These are phyloP conservation scores for Nigrospora sphaerica DNA, from an alignment of 2,329 filamentous ascomycete genomes.

Conservation along the genomic window DNA sequence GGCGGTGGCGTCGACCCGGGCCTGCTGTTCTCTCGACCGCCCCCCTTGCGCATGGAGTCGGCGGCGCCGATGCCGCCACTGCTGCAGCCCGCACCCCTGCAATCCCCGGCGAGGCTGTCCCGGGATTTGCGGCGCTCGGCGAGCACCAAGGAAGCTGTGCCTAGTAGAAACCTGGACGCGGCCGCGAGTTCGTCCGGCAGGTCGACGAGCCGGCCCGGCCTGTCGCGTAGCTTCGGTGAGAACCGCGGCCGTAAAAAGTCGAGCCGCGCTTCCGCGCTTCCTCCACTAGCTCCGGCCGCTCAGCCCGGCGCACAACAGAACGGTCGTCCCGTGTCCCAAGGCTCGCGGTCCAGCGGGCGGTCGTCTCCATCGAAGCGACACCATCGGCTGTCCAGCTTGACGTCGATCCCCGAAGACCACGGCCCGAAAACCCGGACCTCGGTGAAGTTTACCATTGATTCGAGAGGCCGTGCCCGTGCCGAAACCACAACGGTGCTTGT, in stretches of 20 bases:
- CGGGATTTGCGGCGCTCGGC: constrained; percentile 33
- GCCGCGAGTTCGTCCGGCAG: constrained; percentile 45
- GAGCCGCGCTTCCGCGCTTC: constrained; percentile 30
- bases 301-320: constrained; percentile 23
- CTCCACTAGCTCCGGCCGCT: constrained; percentile 39
- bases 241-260: constrained; percentile 37
- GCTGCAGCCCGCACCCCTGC: constrained; percentile 14
- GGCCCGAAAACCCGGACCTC: constrained; percentile 42
- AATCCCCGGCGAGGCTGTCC: constrained; percentile 19
- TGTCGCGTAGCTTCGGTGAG: constrained; percentile 50
- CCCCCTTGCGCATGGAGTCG: constrained; percentile 37
- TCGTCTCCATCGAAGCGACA: constrained; percentile 47
- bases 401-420: constrained; percentile 50
- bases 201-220: constrained; percentile 34
- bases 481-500: constrained; percentile 40
- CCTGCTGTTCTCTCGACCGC: constrained; percentile 47
- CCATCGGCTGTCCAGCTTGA: constrained; percentile 42
- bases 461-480: constrained; percentile 51
- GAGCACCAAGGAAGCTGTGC: constrained; percentile 35
- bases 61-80: constrained; percentile 23
- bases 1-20: constrained; percentile 51
- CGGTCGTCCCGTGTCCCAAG: constrained; percentile 25
- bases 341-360: constrained; percentile 35
- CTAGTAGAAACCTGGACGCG: constrained; percentile 34
- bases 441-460: constrained; percentile 57